phyloP scores from a whole-genome alignment of 768 basidiomycete genomes.

The Pleurotus salmoneostramineus region DNA sequence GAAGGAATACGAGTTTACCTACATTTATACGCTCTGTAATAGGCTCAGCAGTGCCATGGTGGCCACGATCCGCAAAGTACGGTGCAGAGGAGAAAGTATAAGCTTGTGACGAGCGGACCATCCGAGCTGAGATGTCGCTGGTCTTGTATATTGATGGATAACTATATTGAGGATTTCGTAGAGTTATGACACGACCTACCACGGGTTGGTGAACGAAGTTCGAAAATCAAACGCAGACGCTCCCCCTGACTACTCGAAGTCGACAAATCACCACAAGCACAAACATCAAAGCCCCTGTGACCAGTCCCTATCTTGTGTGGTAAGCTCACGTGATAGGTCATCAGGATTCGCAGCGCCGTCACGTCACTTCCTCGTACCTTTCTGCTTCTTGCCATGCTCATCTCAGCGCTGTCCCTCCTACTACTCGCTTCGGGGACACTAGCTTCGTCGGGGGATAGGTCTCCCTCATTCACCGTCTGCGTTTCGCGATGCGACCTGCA shows the following conservation, averaged over 20 bases:
- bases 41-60: conserved; percentile 68
- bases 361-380: background rate
- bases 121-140: conserved; percentile 11
- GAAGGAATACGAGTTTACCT: conserved; percentile 20
- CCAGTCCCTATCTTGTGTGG: too few relatives aligned
- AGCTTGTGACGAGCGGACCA: conserved; percentile 44
- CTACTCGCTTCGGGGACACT: background rate
- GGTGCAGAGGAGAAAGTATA: conserved; percentile 69
- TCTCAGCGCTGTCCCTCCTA: background rate
- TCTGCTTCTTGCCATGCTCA: background rate
- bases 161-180: background rate
- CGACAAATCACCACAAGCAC: background rate
- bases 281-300: too few relatives aligned
- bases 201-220: background rate
- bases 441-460: conserved; percentile 65
- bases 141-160: background rate
- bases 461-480: conserved; percentile 50
- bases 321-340: too few relatives aligned
- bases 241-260: background rate
- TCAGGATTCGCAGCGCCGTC: background rate
- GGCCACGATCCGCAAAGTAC: conserved; percentile 75
- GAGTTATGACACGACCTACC: too few relatives aligned
- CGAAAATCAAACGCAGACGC: background rate
- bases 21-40: conserved; percentile 80
- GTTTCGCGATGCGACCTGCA: conserved; percentile 36